Percentiles rank a stretch among this genome's conserved stretches.
Evolutionary conservation across 2,329 filamentous ascomycete species (phyloP).

Genomic region (Neonectria neomacrospora): DNA sequence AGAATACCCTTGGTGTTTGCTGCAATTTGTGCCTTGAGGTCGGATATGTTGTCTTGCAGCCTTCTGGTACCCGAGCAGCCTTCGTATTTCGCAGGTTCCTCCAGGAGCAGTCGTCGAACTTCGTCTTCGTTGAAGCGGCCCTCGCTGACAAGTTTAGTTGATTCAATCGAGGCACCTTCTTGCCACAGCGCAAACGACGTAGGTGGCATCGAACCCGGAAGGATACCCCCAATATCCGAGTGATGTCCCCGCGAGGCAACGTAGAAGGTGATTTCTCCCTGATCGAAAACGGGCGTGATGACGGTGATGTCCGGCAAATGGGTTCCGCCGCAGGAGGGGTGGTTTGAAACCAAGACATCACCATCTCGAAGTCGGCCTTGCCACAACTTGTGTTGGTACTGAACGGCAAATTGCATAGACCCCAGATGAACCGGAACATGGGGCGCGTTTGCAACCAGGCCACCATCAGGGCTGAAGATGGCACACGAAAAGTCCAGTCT

Average conservation of each 20-base stretch:
- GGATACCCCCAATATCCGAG: conserved; percentile 64
- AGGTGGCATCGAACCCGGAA: conserved; percentile 80
- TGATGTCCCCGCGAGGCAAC: conserved; percentile 49
- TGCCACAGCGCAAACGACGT: conserved; percentile 70
- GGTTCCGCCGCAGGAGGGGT: conserved; percentile 60
- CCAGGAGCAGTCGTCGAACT: conserved; percentile 67
- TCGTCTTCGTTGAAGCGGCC: conserved; percentile 57
- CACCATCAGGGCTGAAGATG: conserved; percentile 77
- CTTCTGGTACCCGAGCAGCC: conserved; percentile 70
- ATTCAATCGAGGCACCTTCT: conserved; percentile 67
- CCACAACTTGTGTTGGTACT: conserved; percentile 74
- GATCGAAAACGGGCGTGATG: conserved; percentile 46
- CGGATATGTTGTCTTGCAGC: conserved; percentile 84
- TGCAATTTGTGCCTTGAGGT: conserved; percentile 86
- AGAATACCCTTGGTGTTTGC: conserved; percentile 88
- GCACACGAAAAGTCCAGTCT: conserved; percentile 83
- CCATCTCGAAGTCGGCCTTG: conserved; percentile 74
- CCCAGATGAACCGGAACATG: conserved; percentile 81
- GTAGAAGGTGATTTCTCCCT: conserved; percentile 48
- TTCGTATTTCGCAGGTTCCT: conserved; percentile 36
- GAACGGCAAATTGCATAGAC: conserved; percentile 80
- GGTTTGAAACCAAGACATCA: conserved; percentile 76
- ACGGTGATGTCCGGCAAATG: conserved; percentile 45
- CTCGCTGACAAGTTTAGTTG: conserved; percentile 44
- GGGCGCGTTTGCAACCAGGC: conserved; percentile 78